A percentile compares a stretch with the other conserved stretches of the same genome.
Conservation (phyloP, 2,329 filamentous ascomycete genomes). For the Aureobasidium namibiae region DNA sequence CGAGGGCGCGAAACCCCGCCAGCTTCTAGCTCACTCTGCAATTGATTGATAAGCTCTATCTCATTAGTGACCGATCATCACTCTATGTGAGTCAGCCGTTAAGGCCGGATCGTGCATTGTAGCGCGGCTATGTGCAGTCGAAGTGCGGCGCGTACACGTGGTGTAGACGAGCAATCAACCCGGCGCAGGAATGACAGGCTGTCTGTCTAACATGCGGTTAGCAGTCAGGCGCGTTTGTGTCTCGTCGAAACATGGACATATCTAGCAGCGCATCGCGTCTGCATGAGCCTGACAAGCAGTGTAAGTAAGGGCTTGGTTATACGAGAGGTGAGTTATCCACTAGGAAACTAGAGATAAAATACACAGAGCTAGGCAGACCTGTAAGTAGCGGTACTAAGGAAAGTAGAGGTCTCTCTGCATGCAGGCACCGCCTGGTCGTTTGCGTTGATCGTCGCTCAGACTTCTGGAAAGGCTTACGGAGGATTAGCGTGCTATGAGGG, state of each 20-base stretch:
- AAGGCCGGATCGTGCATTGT: neutral
- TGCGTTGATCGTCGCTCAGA: too few species aligned
- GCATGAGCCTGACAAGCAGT: neutral
- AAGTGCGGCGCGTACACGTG: constrained; percentile 2
- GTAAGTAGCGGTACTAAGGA: neutral
- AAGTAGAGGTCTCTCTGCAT: neutral
- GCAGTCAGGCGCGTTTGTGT: neutral
- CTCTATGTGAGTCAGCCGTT: constrained; percentile 1
- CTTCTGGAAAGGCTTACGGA: too few species aligned
- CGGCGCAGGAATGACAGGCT: neutral
- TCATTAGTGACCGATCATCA: neutral
- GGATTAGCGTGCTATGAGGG: too few species aligned
- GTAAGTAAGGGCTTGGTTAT: neutral
- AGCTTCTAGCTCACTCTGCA: neutral
- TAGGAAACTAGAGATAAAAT: neutral
- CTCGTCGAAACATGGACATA: neutral
- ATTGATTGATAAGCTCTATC: neutral
- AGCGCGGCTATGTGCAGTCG: neutral
- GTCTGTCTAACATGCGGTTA: neutral
- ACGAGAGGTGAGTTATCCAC: constrained; percentile 3
- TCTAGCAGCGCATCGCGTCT: neutral
- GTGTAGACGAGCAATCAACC: constrained; percentile 4
- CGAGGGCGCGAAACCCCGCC: neutral
- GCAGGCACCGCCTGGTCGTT: too few species aligned
- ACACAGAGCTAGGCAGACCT: neutral